Evolutionary conservation across 169 alveolate genomes (phyloP), one percentile per base, ranked within the genome.

Genomic region (Neospora caninum): DNA sequence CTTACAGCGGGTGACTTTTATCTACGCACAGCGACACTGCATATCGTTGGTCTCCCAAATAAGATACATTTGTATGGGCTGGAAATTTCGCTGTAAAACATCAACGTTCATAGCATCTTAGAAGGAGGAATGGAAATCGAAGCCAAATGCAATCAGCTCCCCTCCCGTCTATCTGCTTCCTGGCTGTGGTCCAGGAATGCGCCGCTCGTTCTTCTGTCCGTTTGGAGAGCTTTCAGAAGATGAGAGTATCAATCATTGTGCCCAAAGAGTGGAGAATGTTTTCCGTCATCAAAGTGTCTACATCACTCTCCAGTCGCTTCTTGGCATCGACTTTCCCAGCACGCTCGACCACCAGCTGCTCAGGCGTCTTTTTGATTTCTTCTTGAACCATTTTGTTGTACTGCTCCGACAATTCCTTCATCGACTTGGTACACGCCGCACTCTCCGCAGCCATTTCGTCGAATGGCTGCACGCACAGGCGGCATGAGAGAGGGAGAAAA

Each of bases 311-410:
- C 70, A 98, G 78, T 88, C 98, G 98, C 91, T 96, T 98, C 95
- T 98, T 98, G n/a, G 99, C 99, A 94, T 98, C 99, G 78, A 98
- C 94, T 96, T 98, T 98, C 49, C 99, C 99, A 34, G 98, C 99
- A 86, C 97, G 97, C 84, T 97, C 97, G 0, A 98, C 97, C 39
- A 97, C 97, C 9, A 99, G 97, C 95, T 99, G 99, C 93, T 99
- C 99, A 38, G 98, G 97, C 13, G 99, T 98, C 96, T 98, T 98
- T 73, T 98, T 98, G 91, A 98, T 94, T 96, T 99, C 99, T 73
- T 98, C 99, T 95, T 98, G 98, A 43, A 99, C 98, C 98, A 99
- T 97, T 94, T 97, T 98, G 94, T 98, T 98, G 97, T 99, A 99
- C 58, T 96, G 97, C 83, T 96, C 98, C 69, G 98, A 97, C 73